Percentiles rank a stretch among this genome's conserved stretches.
These are phyloP conservation scores for Gossypium longicalyx DNA, from an alignment of 345 rosid species.

Conservation along the genomic window DNA sequence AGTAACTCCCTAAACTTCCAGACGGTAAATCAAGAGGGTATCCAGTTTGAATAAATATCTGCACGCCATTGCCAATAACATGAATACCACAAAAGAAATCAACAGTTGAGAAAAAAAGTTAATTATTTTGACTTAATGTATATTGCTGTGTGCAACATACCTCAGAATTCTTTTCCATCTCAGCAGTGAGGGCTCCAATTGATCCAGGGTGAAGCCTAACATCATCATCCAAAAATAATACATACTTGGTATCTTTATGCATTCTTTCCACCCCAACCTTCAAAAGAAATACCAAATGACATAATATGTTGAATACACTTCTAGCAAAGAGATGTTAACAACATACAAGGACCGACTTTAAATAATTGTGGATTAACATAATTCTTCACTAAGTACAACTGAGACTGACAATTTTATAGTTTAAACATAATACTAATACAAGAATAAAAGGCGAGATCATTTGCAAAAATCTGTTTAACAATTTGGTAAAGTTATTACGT, in stretches of 20 bases:
- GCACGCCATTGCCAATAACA: constrained; percentile 29
- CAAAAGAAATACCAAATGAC: constrained; percentile 18
- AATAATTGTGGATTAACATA: background rate
- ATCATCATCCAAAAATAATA: constrained; percentile 94
- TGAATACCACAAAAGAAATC: constrained; percentile 15
- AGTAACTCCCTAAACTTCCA: constrained; percentile 96
- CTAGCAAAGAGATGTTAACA: constrained; percentile 8
- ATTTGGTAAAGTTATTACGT: constrained; percentile 31
- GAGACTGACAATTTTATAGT: background rate
- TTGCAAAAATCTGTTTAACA: constrained; percentile 12
- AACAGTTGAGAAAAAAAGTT: background rate
- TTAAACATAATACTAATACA: background rate
- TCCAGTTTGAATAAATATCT: constrained; percentile 99
- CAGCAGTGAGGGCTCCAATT: constrained; percentile 85
- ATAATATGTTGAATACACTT: background rate
- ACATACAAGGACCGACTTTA: background rate
- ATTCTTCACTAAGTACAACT: background rate
- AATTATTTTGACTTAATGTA: background rate
- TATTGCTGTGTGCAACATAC: constrained; percentile 27
- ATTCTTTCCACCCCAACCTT: constrained; percentile 91
- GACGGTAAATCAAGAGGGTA: constrained; percentile 98
- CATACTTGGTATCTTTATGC: constrained; percentile 86
- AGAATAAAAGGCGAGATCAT: background rate
- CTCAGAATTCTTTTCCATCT: constrained; percentile 95
- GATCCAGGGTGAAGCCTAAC: constrained; percentile 97